Conservation (phyloP, 768 basidiomycete species). For the Lyophyllum semitale region DNA sequence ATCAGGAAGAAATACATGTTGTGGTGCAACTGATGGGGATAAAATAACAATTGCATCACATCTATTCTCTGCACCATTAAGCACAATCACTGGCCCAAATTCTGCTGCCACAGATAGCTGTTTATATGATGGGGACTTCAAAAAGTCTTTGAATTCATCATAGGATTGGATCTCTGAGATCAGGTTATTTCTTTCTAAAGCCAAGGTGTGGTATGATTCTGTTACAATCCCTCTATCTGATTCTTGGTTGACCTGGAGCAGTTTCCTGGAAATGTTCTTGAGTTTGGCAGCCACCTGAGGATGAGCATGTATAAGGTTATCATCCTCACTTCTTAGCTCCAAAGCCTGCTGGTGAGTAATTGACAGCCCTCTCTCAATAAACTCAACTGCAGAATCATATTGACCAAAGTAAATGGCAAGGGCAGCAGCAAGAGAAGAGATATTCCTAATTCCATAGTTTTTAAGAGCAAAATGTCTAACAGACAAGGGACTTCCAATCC, state of each 20-base stretch:
- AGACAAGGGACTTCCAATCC: not conserved
- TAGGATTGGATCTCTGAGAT: conserved; percentile 29
- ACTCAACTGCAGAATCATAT: conserved; percentile 3
- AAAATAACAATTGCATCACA: conserved; percentile 17
- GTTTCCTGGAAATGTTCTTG: not conserved
- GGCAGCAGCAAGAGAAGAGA: not conserved
- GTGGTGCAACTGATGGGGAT: not conserved
- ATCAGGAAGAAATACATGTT: not conserved
- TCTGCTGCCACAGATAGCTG: conserved; percentile 26
- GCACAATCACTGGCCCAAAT: conserved; percentile 36
- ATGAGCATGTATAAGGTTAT: not conserved
- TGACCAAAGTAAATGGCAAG: conserved; percentile 1
- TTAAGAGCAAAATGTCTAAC: not conserved
- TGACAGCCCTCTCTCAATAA: conserved; percentile 8
- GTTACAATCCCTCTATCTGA: not conserved
- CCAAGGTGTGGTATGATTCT: not conserved
- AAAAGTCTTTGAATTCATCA: conserved; percentile 33
- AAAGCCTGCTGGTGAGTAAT: conserved; percentile 9
- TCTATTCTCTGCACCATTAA: conserved; percentile 26
- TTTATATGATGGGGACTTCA: conserved; percentile 20
- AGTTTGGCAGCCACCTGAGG: not conserved
- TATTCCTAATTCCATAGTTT: not conserved
- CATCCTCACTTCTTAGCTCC: not conserved
- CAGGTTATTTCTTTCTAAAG: conserved; percentile 7
- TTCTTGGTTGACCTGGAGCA: not conserved